These are phyloP conservation scores for Myochromella boudieri DNA, from an alignment of 768 basidiomycete genomes.

Conservation along the genomic window DNA sequence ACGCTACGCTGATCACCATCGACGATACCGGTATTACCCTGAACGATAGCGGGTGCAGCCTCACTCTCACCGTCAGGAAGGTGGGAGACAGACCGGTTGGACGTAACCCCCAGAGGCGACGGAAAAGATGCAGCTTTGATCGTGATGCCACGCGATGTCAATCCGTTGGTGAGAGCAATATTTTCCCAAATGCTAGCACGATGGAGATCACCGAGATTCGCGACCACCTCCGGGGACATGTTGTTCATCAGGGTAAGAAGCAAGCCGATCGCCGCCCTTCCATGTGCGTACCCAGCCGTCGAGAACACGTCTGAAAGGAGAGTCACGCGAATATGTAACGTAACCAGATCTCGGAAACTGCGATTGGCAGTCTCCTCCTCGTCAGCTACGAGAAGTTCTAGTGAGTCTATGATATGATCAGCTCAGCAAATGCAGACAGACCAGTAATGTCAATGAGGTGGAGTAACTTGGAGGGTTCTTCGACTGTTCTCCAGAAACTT, in stretches of 20 bases:
- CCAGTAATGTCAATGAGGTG: too few relatives aligned
- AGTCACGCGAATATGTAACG: slow-evolving; percentile 76
- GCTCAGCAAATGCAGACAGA: not conserved
- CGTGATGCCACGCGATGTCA: slow-evolving; percentile 54
- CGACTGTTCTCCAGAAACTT: too few relatives aligned
- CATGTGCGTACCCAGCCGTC: slow-evolving; percentile 79
- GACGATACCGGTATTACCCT: slow-evolving; percentile 24
- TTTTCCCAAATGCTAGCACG: slow-evolving; percentile 87
- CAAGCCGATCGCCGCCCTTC: slow-evolving; percentile 70
- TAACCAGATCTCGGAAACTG: slow-evolving; percentile 70
- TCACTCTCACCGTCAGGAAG: slow-evolving; percentile 37
- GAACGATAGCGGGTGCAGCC: slow-evolving; percentile 30
- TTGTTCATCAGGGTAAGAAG: slow-evolving; percentile 73
- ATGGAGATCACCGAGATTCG: slow-evolving; percentile 77
- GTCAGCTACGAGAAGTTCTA: slow-evolving; percentile 32
- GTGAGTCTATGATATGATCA: slow-evolving; percentile 10
- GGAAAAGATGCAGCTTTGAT: slow-evolving; percentile 39
- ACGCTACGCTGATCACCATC: not conserved
- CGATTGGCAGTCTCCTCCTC: slow-evolving; percentile 52
- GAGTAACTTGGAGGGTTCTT: too few relatives aligned
- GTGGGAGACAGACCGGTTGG: slow-evolving; percentile 40
- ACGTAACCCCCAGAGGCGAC: slow-evolving; percentile 48
- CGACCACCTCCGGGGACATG: slow-evolving; percentile 61
- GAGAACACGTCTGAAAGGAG: slow-evolving; percentile 87
- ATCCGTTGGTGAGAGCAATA: slow-evolving; percentile 65